Percentiles rank a stretch among this genome's conserved stretches.
phyloP scores from a whole-genome alignment of 1,284 basidiomycete species.

The Fomes fomentarius region DNA sequence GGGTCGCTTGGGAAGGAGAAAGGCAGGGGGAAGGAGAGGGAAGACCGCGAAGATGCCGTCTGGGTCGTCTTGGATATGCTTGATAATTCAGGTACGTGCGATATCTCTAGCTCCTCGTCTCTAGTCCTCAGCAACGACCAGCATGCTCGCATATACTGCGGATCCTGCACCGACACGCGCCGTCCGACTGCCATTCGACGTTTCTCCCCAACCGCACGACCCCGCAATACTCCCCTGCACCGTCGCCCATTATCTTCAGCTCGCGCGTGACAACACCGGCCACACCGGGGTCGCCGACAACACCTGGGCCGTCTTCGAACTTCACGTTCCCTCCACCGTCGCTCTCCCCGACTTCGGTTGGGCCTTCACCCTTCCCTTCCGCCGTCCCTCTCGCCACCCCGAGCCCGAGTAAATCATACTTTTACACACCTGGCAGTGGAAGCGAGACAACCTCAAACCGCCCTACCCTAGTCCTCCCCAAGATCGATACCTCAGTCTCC shows the following conservation, averaged over 20 bases:
- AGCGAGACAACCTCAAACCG: background rate
- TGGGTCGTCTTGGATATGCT: constrained; percentile 66
- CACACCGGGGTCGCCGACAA: constrained; percentile 7
- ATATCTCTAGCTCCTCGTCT: background rate
- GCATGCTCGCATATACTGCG: constrained; percentile 61
- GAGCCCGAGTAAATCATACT: background rate
- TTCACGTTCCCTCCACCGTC: constrained; percentile 12
- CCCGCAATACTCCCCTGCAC: constrained; percentile 10
- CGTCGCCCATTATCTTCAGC: constrained; percentile 18
- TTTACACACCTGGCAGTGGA: background rate
- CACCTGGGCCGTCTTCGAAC: constrained; percentile 4
- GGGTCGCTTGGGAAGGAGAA: background rate
- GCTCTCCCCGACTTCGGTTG: background rate
- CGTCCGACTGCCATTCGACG: constrained; percentile 45
- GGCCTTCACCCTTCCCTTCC: background rate
- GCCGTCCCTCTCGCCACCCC: background rate
- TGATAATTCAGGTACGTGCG: constrained; percentile 49
- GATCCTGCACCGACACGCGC: constrained; percentile 58
- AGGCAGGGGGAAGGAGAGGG: constrained; percentile 12
- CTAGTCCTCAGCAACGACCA: constrained; percentile 25
- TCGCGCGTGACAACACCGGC: constrained; percentile 22
- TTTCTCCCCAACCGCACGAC: constrained; percentile 40
- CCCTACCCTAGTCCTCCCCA: background rate
- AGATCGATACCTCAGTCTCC: background rate
- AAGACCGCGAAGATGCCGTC: constrained; percentile 38